A percentile compares a stretch with the other conserved stretches of the same genome.
Conservation (phyloP, 2,329 filamentous ascomycete species). For the Talaromyces rugulosus region DNA sequence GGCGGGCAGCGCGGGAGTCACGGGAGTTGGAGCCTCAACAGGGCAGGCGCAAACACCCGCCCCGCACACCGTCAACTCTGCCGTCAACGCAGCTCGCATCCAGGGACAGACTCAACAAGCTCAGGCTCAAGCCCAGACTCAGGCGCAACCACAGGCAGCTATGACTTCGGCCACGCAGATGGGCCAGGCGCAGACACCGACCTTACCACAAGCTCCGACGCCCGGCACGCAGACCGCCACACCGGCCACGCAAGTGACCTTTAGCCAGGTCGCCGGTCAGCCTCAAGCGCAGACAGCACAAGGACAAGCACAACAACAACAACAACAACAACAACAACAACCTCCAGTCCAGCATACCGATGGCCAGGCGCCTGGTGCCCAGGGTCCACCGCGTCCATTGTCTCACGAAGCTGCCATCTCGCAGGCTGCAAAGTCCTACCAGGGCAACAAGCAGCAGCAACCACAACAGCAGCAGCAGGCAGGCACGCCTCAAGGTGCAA, state of each 20-base stretch:
- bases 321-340: slow-evolving; percentile 11
- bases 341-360: slow-evolving; percentile 27
- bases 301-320: slow-evolving; percentile 4
- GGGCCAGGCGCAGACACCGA: no score
- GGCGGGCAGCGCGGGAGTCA: neutral
- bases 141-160: neutral
- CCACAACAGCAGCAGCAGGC: slow-evolving; percentile 1
- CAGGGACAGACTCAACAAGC: slow-evolving; percentile 26
- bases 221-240: slow-evolving; percentile 16
- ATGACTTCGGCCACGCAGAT: neutral
- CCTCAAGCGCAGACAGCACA: slow-evolving; percentile 1
- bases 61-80: slow-evolving; percentile 46
- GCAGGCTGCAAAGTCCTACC: slow-evolving; percentile 41
- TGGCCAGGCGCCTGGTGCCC: slow-evolving; percentile 26
- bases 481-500: slow-evolving; percentile 26
- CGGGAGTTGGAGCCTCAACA: slow-evolving; percentile 8
- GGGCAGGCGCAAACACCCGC: slow-evolving; percentile 34
- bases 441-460: slow-evolving; percentile 27
- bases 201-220: slow-evolving; percentile 4
- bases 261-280: neutral
- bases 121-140: neutral
- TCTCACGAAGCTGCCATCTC: slow-evolving; percentile 45
- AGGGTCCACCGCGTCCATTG: slow-evolving; percentile 38
- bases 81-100: slow-evolving; percentile 41
- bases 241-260: slow-evolving; percentile 1